Evolutionary conservation across 1,139 yeast species (phyloP), one percentile per base, ranked within the genome.

Genomic region (Candida smagusa): DNA sequence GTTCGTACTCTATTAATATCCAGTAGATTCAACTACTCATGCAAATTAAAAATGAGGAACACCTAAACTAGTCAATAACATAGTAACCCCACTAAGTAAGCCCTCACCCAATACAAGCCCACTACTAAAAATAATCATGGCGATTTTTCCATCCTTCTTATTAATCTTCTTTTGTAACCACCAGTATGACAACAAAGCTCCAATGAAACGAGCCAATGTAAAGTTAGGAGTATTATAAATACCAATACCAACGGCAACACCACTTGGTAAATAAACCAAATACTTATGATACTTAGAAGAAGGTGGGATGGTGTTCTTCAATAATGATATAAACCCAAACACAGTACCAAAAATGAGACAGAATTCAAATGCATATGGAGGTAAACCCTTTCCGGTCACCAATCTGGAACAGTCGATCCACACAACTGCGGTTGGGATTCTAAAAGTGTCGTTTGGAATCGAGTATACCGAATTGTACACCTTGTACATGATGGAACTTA

Each of bases 191-290:
- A 82, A 59, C n/a, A 84, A 53, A 1, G 98, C 98, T 9, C 98
- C 98, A 22, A 88, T 47, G 53, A 92, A 90, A 50, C 98, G 72
- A 1, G 97, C 97, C 30, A 92, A 69, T 0, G 98, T 92, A 61
- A 92, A 92, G 35, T 89, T 84, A 2, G 97, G 97, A 0, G 94
- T 76, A 56, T 92, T 92, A 58, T 92, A 92, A 44, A 92, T 87
- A 13, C 98, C 98, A 42, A 92, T 84, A 1, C 98, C 98, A 9
- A 89, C 96, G 0, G 98, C 97, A 12, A 92, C 95, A 7, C 98
- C 98, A 30, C 88, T 83, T 1, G 98, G 98, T 23, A 89, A 56
- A 65, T 77, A 86, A 1, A 66, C 63, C 40, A 81, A 54, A 52
- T 71, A 72, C 40, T 64, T 63, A 41, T 68, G 63, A 48, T 60